A percentile compares a stretch with the other conserved stretches of the same genome.
These are phyloP conservation scores for Auriculariales sp. DNA, from an alignment of 768 basidiomycete species.

Conservation along the genomic window DNA sequence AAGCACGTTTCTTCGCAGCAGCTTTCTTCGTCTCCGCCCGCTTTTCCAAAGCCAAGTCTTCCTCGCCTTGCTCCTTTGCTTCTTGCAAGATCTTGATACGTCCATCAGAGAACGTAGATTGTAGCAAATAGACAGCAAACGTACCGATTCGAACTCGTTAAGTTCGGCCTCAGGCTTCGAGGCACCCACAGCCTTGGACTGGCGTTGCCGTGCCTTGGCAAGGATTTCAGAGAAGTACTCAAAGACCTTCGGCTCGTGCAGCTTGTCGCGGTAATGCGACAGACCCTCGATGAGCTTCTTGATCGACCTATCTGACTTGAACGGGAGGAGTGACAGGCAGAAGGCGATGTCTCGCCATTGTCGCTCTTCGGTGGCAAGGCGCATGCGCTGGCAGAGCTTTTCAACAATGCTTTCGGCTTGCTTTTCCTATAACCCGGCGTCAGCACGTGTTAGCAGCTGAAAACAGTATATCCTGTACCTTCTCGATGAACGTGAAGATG, in stretches of 20 bases:
- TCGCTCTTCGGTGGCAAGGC: conserved; percentile 69
- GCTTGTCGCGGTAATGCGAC: conserved; percentile 88
- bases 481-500: conserved; percentile 95
- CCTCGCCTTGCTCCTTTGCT: conserved; percentile 69
- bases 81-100: conserved; percentile 85
- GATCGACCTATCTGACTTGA: conserved; percentile 91
- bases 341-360: conserved; percentile 98
- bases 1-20: conserved; percentile 60
- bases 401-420: conserved; percentile 97
- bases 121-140: conserved; percentile 7
- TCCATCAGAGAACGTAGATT: neutral
- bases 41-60: conserved; percentile 83
- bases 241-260: conserved; percentile 77
- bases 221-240: conserved; percentile 79
- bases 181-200: neutral
- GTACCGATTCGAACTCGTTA: conserved; percentile 83
- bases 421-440: conserved; percentile 57
- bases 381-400: conserved; percentile 93
- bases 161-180: conserved; percentile 80
- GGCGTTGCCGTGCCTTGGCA: conserved; percentile 31
- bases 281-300: conserved; percentile 92
- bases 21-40: conserved; percentile 71
- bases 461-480: conserved; percentile 32
- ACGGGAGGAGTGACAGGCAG: conserved; percentile 86
- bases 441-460: neutral